Evolutionary conservation across 208 protist species (phyloP).

Genomic region (Crithidia thermophila): DNA sequence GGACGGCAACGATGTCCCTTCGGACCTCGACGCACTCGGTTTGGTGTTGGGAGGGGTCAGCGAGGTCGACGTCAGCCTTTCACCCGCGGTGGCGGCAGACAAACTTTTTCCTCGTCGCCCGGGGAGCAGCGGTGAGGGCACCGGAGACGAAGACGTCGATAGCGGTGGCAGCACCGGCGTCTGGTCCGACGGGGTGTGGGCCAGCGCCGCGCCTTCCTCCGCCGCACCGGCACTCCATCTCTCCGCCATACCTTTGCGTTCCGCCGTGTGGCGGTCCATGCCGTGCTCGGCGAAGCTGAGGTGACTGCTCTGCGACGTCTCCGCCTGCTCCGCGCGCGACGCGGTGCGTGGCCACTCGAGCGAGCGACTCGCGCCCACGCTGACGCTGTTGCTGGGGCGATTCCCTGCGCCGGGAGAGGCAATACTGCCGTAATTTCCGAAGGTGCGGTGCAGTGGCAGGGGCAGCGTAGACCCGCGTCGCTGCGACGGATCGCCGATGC

Average conservation of each 20-base stretch:
- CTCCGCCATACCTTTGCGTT: too few species aligned
- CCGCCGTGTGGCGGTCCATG: too few species aligned
- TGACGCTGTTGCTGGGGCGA: not conserved
- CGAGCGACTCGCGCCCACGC: not conserved
- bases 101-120: too few species aligned
- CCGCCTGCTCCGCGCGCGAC: not conserved
- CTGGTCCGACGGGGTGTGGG: too few species aligned
- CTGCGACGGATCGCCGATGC: not conserved
- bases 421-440: not conserved
- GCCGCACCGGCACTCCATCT: too few species aligned
- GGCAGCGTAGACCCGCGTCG: not conserved
- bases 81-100: too few species aligned
- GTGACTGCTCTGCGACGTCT: not conserved
- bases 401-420: too few species aligned
- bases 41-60: too few species aligned
- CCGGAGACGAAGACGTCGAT: not conserved
- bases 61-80: too few species aligned
- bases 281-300: not conserved
- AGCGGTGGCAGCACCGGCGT: constrained; percentile 2
- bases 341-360: not conserved
- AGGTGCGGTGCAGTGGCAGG: not conserved
- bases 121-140: not conserved
- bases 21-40: too few species aligned
- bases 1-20: not conserved
- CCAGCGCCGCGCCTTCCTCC: not conserved